A percentile compares a stretch with the other conserved stretches of the same genome.
phyloP scores from a whole-genome alignment of 2,329 filamentous ascomycete genomes.

The Emericellopsis atlantica region DNA sequence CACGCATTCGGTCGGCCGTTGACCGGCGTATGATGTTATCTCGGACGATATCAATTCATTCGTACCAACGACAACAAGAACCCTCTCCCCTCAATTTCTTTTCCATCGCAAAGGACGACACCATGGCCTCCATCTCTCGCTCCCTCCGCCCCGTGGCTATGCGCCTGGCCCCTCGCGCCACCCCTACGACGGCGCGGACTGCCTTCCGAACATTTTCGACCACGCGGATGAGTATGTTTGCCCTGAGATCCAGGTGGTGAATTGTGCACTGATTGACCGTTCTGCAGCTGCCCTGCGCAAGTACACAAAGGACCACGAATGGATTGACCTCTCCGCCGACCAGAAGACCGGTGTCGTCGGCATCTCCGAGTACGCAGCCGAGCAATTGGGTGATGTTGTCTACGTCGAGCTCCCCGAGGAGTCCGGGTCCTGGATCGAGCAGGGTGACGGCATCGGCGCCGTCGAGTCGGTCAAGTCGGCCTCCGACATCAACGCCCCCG shows the following conservation, averaged over 20 bases:
- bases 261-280: neutral
- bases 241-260: neutral
- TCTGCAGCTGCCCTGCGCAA: conserved; percentile 36
- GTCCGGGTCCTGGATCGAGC: conserved; percentile 48
- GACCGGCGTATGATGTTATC: neutral
- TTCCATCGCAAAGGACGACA: conserved; percentile 6
- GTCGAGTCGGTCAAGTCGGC: conserved; percentile 98
- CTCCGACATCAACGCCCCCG: conserved; percentile 89
- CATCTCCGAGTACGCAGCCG: conserved; percentile 83
- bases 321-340: conserved; percentile 80
- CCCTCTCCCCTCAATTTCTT: neutral
- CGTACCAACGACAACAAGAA: no score
- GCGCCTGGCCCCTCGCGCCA: conserved; percentile 23
- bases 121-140: conserved; percentile 51
- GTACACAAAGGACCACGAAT: conserved; percentile 97
- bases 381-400: conserved; percentile 90
- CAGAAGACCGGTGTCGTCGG: conserved; percentile 71
- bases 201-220: conserved; percentile 27
- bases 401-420: conserved; percentile 84
- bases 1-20: neutral
- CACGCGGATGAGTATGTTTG: conserved; percentile 19
- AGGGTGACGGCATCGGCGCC: conserved; percentile 79
- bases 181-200: conserved; percentile 23
- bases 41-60: neutral
- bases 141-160: conserved; percentile 33